Evolutionary conservation across 495 filamentous ascomycete species (phyloP).

Genomic region (Hyaloscypha variabilis): DNA sequence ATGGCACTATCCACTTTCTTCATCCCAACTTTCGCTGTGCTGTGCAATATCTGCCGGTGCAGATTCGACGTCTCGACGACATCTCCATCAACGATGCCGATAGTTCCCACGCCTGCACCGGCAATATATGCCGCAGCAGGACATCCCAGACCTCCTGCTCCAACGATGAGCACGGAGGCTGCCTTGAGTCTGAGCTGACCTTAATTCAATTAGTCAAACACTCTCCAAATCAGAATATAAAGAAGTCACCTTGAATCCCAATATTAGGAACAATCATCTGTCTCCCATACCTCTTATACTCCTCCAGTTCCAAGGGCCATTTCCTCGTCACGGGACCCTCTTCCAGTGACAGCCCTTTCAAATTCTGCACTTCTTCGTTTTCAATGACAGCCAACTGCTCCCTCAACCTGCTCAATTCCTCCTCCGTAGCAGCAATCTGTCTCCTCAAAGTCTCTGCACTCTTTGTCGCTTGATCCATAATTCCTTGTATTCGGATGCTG

Average conservation of each 20-base stretch:
- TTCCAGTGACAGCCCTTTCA: neutral
- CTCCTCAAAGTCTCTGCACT: slow-evolving; percentile 31
- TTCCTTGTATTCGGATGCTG: slow-evolving; percentile 13
- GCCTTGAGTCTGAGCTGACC: slow-evolving; percentile 79
- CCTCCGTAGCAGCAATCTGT: slow-evolving; percentile 38
- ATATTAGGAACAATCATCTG: slow-evolving; percentile 91
- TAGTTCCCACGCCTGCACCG: slow-evolving; percentile 79
- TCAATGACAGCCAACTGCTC: slow-evolving; percentile 40
- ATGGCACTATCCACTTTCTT: slow-evolving; percentile 82
- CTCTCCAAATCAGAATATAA: too few species aligned
- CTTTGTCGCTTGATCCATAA: slow-evolving; percentile 24
- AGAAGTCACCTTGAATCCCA: slow-evolving; percentile 69
- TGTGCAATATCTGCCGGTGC: slow-evolving; percentile 88
- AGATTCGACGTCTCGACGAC: slow-evolving; percentile 87
- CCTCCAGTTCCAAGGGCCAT: slow-evolving; percentile 66
- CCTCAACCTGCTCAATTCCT: slow-evolving; percentile 37
- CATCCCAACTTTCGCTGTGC: slow-evolving; percentile 68
- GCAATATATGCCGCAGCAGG: slow-evolving; percentile 90
- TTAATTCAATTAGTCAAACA: slow-evolving; percentile 34
- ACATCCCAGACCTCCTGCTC: slow-evolving; percentile 89
- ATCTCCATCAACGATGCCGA: slow-evolving; percentile 89
- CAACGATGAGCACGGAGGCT: slow-evolving; percentile 78
- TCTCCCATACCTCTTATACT: slow-evolving; percentile 85
- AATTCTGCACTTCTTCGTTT: neutral
- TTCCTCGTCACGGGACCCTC: slow-evolving; percentile 34